These are phyloP conservation scores for Aureobasidium sp. DNA, from an alignment of 2,329 filamentous ascomycete species.

Conservation along the genomic window DNA sequence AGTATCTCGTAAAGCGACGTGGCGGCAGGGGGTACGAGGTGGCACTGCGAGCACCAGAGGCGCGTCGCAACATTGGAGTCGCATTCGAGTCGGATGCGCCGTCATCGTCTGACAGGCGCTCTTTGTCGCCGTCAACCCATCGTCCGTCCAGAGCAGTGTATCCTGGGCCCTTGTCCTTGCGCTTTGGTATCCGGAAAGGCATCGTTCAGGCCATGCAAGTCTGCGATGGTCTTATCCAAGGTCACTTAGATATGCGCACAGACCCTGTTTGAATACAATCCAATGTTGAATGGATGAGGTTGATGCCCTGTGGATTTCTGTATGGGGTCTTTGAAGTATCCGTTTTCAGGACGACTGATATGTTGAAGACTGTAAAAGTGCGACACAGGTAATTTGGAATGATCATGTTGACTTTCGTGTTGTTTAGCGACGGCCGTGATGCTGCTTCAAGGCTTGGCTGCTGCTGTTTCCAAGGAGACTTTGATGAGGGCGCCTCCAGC, in stretches of 20 bases:
- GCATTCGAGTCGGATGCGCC: slow-evolving; percentile 19
- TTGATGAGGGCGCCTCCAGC: neutral
- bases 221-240: neutral
- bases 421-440: neutral
- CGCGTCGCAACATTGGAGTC: slow-evolving; percentile 24
- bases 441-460: slow-evolving; percentile 8
- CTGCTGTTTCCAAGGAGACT: slow-evolving; percentile 6
- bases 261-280: neutral
- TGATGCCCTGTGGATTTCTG: neutral
- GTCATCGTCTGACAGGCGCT: slow-evolving; percentile 11
- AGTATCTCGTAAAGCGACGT: slow-evolving; percentile 65
- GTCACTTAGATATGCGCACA: neutral
- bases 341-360: neutral
- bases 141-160: slow-evolving; percentile 14
- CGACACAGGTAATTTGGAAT: neutral
- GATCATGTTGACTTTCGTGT: neutral
- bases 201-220: slow-evolving; percentile 4
- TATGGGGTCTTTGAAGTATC: neutral
- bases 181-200: slow-evolving; percentile 12
- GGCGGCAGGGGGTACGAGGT: slow-evolving; percentile 29
- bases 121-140: slow-evolving; percentile 15
- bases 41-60: slow-evolving; percentile 18
- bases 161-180: neutral
- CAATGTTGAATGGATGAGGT: neutral
- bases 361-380: neutral